Evolutionary conservation across 2,329 filamentous ascomycete genomes (phyloP), one percentile per base, ranked within the genome.

Genomic region (Microsporum canis): DNA sequence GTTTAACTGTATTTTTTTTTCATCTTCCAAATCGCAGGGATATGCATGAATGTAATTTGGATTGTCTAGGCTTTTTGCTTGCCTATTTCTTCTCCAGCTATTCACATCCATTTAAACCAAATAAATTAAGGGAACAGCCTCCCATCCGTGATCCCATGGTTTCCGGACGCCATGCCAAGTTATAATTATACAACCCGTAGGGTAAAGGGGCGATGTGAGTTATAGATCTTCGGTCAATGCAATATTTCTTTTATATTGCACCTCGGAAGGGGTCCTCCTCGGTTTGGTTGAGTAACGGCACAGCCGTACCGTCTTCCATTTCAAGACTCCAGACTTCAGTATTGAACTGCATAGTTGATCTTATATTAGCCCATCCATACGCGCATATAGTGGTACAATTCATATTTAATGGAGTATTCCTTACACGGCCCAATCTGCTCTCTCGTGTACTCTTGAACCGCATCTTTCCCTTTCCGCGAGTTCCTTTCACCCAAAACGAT

Each of bases 281-380:
- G 67, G 88, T 78, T 1, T 82, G 84, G 68, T 89, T 84, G 64
- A 96, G 79, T 72, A 99, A 75, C 70, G 95, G 87, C 66, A 96
- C 81, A 66, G 87, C 83, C 58, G 78, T 78, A 47, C 83, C 83
- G 68, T 84, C 82, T 64, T 82, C 79, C 64, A 83, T 84, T 72
- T 86, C 84, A 68, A 99, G 77, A 71, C 87, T 94, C 91, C 92
- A 99, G 78, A 91, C 88, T 61, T 86, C 83, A 39, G 94, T 99
- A 77, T 90, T 86, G 74, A 96, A 97, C 79, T 86, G 67, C n/a
- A 23, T 29, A 43, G 14, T 23, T 43, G 6, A 23, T 23, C 17
- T 41, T 29, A 39, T 14, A 47, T 59, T 45, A 47, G 57, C n/a
- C 7, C 6, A 23, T 6, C 12, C 14, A 59, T 47, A 5, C 17